phyloP scores from a whole-genome alignment of 164 flowering plant species.

The Sextonia rubra region DNA sequence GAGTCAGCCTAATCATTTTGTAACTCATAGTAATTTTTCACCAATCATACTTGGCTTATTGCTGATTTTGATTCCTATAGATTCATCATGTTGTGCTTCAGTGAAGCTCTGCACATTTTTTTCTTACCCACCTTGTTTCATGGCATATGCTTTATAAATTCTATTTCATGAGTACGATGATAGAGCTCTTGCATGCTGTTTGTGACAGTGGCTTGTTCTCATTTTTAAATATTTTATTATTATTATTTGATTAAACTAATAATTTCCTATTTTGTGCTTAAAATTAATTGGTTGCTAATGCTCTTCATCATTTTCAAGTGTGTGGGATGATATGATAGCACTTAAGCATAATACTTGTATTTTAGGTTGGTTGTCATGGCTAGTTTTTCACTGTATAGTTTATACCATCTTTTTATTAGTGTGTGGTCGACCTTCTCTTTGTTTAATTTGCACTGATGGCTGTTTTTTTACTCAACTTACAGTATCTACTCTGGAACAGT shows the following conservation, averaged over 20 bases:
- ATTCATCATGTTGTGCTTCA: not conserved
- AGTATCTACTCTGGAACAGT: conserved; percentile 96
- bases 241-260: not conserved
- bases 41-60: not conserved
- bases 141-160: not conserved
- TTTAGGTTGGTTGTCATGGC: not conserved
- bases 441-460: not conserved
- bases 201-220: not conserved
- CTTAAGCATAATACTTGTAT: not conserved
- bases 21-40: not conserved
- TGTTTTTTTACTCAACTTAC: conserved; percentile 16
- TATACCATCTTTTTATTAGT: not conserved
- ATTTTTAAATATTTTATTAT: no score
- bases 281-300: not conserved
- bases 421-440: not conserved
- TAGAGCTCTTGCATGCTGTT: not conserved
- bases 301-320: not conserved
- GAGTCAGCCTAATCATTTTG: not conserved
- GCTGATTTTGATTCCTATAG: not conserved
- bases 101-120: not conserved
- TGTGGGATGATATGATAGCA: not conserved
- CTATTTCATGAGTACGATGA: not conserved
- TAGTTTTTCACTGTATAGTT: not conserved
- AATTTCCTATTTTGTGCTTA: no score
- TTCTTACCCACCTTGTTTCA: not conserved